These are phyloP conservation scores for Coccomyxa subellipsoidea DNA, from an alignment of 163 green algal species.

Conservation along the genomic window DNA sequence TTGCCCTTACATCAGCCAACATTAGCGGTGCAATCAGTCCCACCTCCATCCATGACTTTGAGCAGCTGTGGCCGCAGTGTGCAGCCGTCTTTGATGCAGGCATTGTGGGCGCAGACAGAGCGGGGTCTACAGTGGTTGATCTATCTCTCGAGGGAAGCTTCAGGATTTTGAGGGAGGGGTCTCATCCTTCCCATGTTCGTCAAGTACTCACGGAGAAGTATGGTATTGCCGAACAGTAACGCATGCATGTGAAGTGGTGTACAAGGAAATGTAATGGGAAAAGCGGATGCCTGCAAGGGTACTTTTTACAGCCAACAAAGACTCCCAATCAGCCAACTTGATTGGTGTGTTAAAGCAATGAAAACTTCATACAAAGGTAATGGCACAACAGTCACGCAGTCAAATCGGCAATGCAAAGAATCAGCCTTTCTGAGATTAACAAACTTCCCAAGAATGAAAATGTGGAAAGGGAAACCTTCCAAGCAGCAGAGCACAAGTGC, in stretches of 20 bases:
- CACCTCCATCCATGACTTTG: constrained; percentile 38
- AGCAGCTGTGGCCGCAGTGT: constrained; percentile 64
- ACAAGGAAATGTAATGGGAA: neutral
- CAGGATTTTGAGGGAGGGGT: constrained; percentile 2
- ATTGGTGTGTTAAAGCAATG: too few species aligned
- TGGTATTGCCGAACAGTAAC: neutral
- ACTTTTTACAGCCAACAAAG: too few species aligned
- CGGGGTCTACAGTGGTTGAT: constrained; percentile 71
- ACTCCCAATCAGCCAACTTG: too few species aligned
- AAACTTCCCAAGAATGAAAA: too few species aligned
- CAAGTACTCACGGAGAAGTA: neutral
- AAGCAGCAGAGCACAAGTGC: neutral
- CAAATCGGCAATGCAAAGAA: too few species aligned
- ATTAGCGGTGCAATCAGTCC: constrained; percentile 48
- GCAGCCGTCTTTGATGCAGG: constrained; percentile 62
- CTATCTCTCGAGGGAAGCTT: constrained; percentile 33
- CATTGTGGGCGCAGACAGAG: constrained; percentile 17
- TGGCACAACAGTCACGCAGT: too few species aligned
- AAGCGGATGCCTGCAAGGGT: too few species aligned
- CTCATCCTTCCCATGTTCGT: neutral
- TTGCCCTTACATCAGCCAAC: constrained; percentile 77
- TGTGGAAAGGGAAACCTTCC: neutral
- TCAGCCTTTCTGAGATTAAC: too few species aligned
- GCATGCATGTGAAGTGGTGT: neutral
- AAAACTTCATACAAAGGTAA: too few species aligned